These are phyloP conservation scores for Suillus variegatus DNA, from an alignment of 768 basidiomycete genomes.

Conservation along the genomic window DNA sequence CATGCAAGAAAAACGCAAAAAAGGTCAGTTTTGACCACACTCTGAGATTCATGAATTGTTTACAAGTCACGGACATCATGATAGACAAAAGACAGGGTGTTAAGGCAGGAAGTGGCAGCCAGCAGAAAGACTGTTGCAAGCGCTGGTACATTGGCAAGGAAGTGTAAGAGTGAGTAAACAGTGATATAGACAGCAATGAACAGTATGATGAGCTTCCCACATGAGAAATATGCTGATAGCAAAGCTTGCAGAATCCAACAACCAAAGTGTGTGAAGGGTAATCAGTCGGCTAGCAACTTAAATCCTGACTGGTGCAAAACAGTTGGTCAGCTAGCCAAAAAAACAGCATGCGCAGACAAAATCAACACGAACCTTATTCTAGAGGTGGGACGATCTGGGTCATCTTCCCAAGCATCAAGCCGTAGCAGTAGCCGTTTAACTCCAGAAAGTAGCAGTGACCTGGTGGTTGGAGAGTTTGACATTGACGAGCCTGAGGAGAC, in stretches of 20 bases:
- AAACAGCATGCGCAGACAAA: not conserved
- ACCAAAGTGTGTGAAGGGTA: not conserved
- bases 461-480: conserved; percentile 3
- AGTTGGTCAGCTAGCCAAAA: not conserved
- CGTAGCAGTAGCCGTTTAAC: not conserved
- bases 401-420: not conserved
- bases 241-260: not conserved
- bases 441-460: not conserved
- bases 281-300: not conserved
- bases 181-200: not conserved
- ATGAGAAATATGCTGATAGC: not conserved
- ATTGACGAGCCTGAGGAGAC: not conserved
- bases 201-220: no score
- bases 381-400: not conserved
- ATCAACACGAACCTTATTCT: not conserved
- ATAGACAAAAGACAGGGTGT: not conserved
- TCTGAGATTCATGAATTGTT: no score
- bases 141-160: not conserved
- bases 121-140: not conserved
- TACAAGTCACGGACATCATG: no score
- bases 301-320: not conserved
- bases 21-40: not conserved
- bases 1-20: not conserved
- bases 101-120: not conserved
- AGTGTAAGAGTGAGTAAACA: not conserved